phyloP scores from a whole-genome alignment of 768 basidiomycete genomes.

The Naganishia friedmannii region DNA sequence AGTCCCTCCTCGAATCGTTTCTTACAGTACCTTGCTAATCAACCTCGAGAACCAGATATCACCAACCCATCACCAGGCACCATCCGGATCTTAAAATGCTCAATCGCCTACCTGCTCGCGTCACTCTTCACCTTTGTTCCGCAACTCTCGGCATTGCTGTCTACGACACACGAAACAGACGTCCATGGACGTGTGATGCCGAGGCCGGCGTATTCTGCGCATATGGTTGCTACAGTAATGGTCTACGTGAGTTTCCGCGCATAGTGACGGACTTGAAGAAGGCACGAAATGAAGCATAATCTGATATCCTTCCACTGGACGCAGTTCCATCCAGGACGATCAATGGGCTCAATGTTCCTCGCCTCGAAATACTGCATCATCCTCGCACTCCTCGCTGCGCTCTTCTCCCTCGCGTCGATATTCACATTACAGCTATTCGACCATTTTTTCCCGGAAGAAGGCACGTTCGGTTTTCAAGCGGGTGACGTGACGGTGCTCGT shows the following conservation, averaged over 20 bases:
- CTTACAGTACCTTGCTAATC: no score
- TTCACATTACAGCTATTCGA: constrained; percentile 77
- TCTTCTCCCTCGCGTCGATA: constrained; percentile 74
- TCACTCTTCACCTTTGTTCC: constrained; percentile 90
- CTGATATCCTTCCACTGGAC: no score
- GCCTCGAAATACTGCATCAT: constrained; percentile 74
- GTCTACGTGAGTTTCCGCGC: constrained; percentile 62
- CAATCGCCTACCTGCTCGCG: constrained; percentile 81
- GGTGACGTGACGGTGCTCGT: constrained; percentile 69
- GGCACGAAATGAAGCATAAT: no score
- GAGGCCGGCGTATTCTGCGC: constrained; percentile 71
- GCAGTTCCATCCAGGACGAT: constrained; percentile 92
- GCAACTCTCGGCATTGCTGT: constrained; percentile 59
- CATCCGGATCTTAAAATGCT: constrained; percentile 75
- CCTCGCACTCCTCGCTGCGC: constrained; percentile 61
- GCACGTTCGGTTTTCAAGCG: constrained; percentile 52
- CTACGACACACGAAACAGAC: constrained; percentile 58
- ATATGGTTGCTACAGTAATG: constrained; percentile 76
- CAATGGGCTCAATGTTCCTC: constrained; percentile 86
- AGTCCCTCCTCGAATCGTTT: no score
- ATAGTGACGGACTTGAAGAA: no score
- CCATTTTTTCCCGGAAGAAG: constrained; percentile 39
- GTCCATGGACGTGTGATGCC: constrained; percentile 44
- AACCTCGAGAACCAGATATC: no score
- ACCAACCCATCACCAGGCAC: background rate